These are phyloP conservation scores for Botryobasidium botryosum DNA, from an alignment of 768 basidiomycete species.

Conservation along the genomic window DNA sequence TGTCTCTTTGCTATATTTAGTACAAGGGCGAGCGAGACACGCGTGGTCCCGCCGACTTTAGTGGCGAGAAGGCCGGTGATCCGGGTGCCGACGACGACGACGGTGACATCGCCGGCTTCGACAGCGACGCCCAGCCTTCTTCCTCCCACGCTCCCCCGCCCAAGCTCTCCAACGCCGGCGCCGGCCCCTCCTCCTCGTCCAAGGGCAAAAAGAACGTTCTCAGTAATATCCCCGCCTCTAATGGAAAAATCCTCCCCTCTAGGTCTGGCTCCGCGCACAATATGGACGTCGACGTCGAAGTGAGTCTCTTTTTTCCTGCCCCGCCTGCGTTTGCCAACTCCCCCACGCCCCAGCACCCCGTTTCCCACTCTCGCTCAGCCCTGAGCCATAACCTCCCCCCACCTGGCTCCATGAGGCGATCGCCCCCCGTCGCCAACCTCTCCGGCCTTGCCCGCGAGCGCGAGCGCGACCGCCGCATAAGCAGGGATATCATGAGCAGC, in stretches of 20 bases:
- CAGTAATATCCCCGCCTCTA: background rate
- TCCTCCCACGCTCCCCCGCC: background rate
- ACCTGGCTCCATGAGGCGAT: too few species aligned
- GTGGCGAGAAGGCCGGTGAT: conserved; percentile 6
- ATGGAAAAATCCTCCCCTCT: background rate
- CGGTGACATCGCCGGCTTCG: conserved; percentile 13
- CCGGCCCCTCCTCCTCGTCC: background rate
- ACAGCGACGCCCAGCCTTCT: conserved; percentile 10
- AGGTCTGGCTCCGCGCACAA: too few species aligned
- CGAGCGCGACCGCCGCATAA: too few species aligned
- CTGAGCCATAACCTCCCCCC: too few species aligned
- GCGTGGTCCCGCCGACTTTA: conserved; percentile 33
- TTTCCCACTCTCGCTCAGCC: too few species aligned
- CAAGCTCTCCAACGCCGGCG: background rate
- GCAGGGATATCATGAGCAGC: too few species aligned
- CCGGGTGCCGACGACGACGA: conserved; percentile 20
- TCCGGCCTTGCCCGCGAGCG: too few species aligned
- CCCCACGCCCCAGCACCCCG: too few species aligned
- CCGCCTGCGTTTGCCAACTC: too few species aligned
- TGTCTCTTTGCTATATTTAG: conserved; percentile 16
- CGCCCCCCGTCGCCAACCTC: too few species aligned
- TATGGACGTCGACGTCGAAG: too few species aligned
- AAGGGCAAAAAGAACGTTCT: background rate
- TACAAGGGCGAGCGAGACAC: conserved; percentile 37
- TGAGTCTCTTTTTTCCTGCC: too few species aligned